Conservation (phyloP, 768 basidiomycete species). For the Naganishia kalamii region DNA sequence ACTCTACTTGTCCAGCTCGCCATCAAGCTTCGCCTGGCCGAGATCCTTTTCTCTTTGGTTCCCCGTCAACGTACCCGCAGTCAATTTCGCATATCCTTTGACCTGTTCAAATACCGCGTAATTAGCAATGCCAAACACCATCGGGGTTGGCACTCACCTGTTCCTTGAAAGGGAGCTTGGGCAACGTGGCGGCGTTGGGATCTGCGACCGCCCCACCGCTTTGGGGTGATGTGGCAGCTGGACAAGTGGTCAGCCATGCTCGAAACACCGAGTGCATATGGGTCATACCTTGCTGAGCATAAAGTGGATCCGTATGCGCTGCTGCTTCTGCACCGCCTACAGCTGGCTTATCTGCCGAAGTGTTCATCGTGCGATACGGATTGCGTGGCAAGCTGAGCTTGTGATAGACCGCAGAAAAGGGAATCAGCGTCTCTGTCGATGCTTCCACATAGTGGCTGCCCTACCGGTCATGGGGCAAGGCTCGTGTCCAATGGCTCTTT, state of each 20-base stretch:
- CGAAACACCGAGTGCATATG: not conserved
- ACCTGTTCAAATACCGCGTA: not conserved
- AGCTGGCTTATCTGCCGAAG: not conserved
- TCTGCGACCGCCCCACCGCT: conserved; percentile 1
- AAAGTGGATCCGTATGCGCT: conserved; percentile 4
- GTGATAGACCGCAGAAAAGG: no score
- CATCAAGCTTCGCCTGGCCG: conserved; percentile 14
- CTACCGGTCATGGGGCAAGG: no score
- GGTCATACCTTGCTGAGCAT: conserved; percentile 1
- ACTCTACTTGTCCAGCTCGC: conserved; percentile 10
- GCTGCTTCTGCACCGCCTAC: not conserved
- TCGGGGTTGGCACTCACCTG: not conserved
- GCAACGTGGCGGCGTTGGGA: not conserved
- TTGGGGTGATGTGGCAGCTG: not conserved
- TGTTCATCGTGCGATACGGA: not conserved
- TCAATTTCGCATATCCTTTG: conserved; percentile 18
- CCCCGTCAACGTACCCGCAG: not conserved
- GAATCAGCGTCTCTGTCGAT: no score
- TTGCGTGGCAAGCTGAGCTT: no score
- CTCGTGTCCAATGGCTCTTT: no score
- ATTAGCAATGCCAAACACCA: not conserved
- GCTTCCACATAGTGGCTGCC: no score
- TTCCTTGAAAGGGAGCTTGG: conserved; percentile 13
- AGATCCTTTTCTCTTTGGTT: conserved; percentile 11
- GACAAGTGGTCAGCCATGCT: not conserved